phyloP scores from a whole-genome alignment of 1,139 yeast genomes.

The Pichia sp. region DNA sequence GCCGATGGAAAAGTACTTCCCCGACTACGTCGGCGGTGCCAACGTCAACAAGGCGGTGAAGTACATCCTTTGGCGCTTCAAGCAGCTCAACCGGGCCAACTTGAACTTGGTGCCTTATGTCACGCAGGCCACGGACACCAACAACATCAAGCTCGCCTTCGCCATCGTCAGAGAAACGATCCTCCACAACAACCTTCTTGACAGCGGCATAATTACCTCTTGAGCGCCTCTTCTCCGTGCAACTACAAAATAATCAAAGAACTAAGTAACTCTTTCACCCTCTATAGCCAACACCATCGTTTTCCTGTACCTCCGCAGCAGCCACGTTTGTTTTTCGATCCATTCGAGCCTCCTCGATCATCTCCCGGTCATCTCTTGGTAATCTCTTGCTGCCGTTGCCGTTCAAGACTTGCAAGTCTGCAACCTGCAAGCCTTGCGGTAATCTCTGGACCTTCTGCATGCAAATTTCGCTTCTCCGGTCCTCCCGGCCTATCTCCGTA shows the following conservation, averaged over 20 bases:
- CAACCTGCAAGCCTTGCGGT: too few species aligned
- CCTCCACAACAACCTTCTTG: constrained; percentile 76
- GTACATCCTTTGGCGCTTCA: constrained; percentile 86
- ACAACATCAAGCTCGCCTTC: constrained; percentile 80
- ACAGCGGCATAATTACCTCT: constrained; percentile 66
- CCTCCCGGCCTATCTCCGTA: neutral
- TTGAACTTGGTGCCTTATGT: constrained; percentile 83
- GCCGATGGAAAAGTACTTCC: constrained; percentile 79
- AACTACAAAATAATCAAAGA: too few species aligned
- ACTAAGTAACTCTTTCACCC: too few species aligned
- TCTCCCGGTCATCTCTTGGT: too few species aligned
- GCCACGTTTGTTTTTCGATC: too few species aligned
- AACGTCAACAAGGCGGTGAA: constrained; percentile 93
- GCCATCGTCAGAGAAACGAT: constrained; percentile 91
- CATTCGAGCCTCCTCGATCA: too few species aligned
- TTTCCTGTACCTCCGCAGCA: too few species aligned
- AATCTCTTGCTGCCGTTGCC: too few species aligned
- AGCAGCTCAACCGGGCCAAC: constrained; percentile 78
- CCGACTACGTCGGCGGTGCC: constrained; percentile 85
- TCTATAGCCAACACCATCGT: too few species aligned
- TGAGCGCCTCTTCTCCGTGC: neutral
- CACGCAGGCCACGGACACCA: constrained; percentile 92
- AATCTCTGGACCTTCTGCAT: too few species aligned
- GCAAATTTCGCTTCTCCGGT: neutral
- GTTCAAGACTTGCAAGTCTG: too few species aligned